Percentiles rank a stretch among this genome's conserved stretches.
These are phyloP conservation scores for Plasmodium yoelii DNA, from an alignment of 169 alveolate genomes.

Conservation along the genomic window DNA sequence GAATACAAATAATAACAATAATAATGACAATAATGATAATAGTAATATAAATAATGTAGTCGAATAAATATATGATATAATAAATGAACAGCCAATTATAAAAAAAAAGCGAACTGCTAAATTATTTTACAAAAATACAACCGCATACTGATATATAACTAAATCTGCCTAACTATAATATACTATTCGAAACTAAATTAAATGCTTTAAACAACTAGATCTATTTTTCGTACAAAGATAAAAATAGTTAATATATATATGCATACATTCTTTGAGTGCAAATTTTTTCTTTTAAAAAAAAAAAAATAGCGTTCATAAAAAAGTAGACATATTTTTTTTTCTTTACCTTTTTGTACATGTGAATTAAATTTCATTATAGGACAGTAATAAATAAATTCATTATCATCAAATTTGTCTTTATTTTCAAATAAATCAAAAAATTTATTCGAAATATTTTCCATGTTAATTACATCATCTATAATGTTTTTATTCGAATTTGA, in stretches of 20 bases:
- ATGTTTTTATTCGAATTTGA: conserved; percentile 2
- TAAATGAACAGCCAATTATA: neutral
- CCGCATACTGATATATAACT: too few relatives aligned
- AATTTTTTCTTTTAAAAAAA: neutral
- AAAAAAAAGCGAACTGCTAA: too few relatives aligned
- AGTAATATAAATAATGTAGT: neutral
- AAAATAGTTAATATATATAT: neutral
- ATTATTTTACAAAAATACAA: too few relatives aligned
- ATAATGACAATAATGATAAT: too few relatives aligned
- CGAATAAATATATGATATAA: neutral
- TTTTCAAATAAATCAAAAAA: conserved; percentile 35
- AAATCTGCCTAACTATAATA: too few relatives aligned
- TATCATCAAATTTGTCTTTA: conserved; percentile 21
- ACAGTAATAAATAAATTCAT: conserved; percentile 42
- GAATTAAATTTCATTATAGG: conserved; percentile 54
- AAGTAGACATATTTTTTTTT: neutral
- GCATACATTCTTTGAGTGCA: neutral
- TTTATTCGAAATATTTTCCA: neutral
- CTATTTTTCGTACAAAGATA: too few relatives aligned
- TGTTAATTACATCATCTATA: neutral
- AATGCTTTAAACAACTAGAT: too few relatives aligned
- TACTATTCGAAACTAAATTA: too few relatives aligned
- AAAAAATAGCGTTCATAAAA: neutral
- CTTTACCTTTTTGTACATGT: conserved; percentile 18
- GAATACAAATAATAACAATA: conserved; percentile 15